Evolutionary conservation across 192 early-diverging fungal species (phyloP).

Genomic region (Coemansia aciculifera): DNA sequence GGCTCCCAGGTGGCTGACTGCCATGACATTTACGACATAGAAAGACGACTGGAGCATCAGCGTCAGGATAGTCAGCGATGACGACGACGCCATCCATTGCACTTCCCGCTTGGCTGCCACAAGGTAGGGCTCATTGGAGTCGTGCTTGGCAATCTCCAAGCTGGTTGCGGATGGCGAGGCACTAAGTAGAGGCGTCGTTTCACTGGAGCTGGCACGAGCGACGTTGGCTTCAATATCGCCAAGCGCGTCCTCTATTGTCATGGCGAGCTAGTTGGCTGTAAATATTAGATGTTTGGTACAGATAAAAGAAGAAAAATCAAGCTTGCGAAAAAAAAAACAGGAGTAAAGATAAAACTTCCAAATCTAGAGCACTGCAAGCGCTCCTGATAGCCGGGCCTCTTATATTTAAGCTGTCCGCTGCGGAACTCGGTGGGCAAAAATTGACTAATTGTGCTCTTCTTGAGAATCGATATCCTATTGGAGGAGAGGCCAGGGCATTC

Average conservation of each 20-base stretch:
- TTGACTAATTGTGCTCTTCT: not conserved
- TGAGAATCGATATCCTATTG: not conserved
- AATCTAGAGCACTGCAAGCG: not conserved
- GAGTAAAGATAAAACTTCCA: not conserved
- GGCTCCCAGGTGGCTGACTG: slow-evolving; percentile 64
- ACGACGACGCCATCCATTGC: slow-evolving; percentile 36
- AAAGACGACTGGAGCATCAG: slow-evolving; percentile 66
- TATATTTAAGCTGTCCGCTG: not conserved
- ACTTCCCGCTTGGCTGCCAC: slow-evolving; percentile 24
- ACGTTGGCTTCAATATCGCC: slow-evolving; percentile 20
- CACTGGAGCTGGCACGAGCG: not conserved
- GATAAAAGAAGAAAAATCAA: not conserved
- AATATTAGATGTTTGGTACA: not conserved
- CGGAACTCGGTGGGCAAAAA: not conserved
- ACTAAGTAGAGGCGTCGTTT: slow-evolving; percentile 34
- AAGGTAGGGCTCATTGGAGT: slow-evolving; percentile 30
- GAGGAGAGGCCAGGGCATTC: not conserved
- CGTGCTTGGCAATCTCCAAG: slow-evolving; percentile 36
- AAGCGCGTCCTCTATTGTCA: slow-evolving; percentile 13
- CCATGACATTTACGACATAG: slow-evolving; percentile 61
- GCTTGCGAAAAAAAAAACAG: not conserved
- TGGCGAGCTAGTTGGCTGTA: not conserved
- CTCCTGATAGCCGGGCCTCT: not conserved
- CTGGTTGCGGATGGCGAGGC: slow-evolving; percentile 34
- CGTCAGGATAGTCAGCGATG: slow-evolving; percentile 37